phyloP scores from a whole-genome alignment of 192 early-diverging fungal species.

The Umbelopsis ramanniana region DNA sequence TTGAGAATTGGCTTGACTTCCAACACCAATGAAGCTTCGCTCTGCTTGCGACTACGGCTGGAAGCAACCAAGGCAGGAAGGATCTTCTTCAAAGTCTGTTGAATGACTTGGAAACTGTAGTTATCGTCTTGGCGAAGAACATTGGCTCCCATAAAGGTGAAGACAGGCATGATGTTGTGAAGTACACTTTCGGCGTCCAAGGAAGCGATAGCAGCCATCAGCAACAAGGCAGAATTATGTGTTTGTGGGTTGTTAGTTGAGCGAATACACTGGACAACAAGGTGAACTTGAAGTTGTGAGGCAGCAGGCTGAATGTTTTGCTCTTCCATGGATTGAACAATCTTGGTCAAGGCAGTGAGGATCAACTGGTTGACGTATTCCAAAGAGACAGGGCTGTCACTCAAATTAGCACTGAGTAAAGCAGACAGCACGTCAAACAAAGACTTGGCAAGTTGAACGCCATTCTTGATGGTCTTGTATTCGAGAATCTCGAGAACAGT shows the following conservation, averaged over 20 bases:
- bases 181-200: conserved; percentile 85
- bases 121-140: conserved; percentile 95
- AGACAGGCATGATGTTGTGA: conserved; percentile 93
- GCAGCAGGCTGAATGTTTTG: conserved; percentile 57
- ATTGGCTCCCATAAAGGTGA: conserved; percentile 98
- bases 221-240: conserved; percentile 83
- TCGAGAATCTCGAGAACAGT: conserved; percentile 80
- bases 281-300: conserved; percentile 77
- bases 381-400: conserved; percentile 57
- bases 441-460: conserved; percentile 60
- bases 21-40: conserved; percentile 38
- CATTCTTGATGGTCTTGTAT: conserved; percentile 58
- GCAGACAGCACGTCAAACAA: conserved; percentile 75
- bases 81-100: conserved; percentile 85
- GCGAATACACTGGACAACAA: conserved; percentile 87
- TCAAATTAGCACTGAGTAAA: conserved; percentile 58
- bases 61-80: conserved; percentile 78
- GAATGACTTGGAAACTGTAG: conserved; percentile 95
- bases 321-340: conserved; percentile 50
- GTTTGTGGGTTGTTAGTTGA: conserved; percentile 93
- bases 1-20: conserved; percentile 79
- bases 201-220: conserved; percentile 86
- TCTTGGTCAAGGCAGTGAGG: conserved; percentile 66
- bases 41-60: conserved; percentile 42
- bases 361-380: conserved; percentile 91